Conservation (phyloP, 495 filamentous ascomycete species). For the Acidiella bohemica region DNA sequence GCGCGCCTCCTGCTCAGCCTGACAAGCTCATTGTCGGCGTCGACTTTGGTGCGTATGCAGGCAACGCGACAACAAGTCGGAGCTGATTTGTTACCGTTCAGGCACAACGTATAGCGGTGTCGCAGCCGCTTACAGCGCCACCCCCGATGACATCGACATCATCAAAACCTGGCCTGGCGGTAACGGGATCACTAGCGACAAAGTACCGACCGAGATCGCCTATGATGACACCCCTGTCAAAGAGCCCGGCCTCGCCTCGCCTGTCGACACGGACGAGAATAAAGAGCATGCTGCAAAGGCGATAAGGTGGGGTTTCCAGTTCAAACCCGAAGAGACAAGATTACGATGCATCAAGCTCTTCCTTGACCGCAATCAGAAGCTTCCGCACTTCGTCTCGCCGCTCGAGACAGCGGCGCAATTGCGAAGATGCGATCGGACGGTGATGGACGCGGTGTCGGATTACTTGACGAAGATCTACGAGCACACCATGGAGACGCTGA, state of each 20-base stretch:
- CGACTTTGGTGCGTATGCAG: conserved; percentile 21
- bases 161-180: conserved; percentile 73
- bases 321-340: conserved; percentile 57
- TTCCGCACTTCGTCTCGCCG: conserved; percentile 63
- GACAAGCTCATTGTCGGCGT: conserved; percentile 30
- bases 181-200: conserved; percentile 39
- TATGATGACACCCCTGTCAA: conserved; percentile 20
- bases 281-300: conserved; percentile 20
- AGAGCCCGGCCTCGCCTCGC: conserved; percentile 11
- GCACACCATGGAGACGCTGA: conserved; percentile 62
- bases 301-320: conserved; percentile 66
- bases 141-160: conserved; percentile 64
- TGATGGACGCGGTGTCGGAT: conserved; percentile 35
- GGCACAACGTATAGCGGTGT: conserved; percentile 41
- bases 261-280: conserved; percentile 27
- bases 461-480: conserved; percentile 46
- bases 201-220: conserved; percentile 33
- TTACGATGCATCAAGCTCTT: conserved; percentile 70
- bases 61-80: not conserved
- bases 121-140: conserved; percentile 60
- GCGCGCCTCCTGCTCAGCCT: not conserved
- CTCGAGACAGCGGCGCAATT: conserved; percentile 59
- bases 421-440: conserved; percentile 39
- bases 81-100: not conserved
- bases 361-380: conserved; percentile 61